Conservation (phyloP, 306 rosid genomes). For the Castanopsis chinensis region DNA sequence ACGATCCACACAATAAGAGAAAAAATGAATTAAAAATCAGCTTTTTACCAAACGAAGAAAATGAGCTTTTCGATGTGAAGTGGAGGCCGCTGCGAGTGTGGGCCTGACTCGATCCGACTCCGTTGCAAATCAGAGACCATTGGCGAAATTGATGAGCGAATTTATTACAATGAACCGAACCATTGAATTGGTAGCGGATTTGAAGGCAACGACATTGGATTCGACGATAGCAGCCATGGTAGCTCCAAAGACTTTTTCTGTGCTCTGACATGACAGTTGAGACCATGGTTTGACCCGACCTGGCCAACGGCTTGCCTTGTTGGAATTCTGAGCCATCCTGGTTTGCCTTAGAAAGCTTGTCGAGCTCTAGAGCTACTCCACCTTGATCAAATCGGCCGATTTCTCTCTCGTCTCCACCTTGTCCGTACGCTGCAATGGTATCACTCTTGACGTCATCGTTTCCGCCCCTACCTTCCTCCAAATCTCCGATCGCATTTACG, state of each 20-base stretch:
- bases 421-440: too few relatives aligned
- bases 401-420: too few relatives aligned
- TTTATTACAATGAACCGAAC: conserved; percentile 17
- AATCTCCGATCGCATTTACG: too few relatives aligned
- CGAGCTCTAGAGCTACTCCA: too few relatives aligned
- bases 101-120: conserved; percentile 21
- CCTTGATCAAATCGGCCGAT: too few relatives aligned
- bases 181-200: conserved; percentile 32
- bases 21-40: background rate
- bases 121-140: conserved; percentile 40
- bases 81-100: conserved; percentile 31
- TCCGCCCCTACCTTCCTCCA: too few relatives aligned
- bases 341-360: too few relatives aligned
- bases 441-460: too few relatives aligned
- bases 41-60: conserved; percentile 42
- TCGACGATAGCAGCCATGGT: conserved; percentile 70
- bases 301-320: too few relatives aligned
- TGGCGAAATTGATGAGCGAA: conserved; percentile 30
- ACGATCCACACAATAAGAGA: background rate
- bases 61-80: conserved; percentile 44
- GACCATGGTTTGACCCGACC: too few relatives aligned
- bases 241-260: conserved; percentile 10
- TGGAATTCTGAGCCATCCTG: too few relatives aligned
- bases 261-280: too few relatives aligned
- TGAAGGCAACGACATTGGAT: conserved; percentile 52